Evolutionary conservation across 352 stramenopile species (phyloP).

Genomic region (Phytopythium cucurbitacearum): DNA sequence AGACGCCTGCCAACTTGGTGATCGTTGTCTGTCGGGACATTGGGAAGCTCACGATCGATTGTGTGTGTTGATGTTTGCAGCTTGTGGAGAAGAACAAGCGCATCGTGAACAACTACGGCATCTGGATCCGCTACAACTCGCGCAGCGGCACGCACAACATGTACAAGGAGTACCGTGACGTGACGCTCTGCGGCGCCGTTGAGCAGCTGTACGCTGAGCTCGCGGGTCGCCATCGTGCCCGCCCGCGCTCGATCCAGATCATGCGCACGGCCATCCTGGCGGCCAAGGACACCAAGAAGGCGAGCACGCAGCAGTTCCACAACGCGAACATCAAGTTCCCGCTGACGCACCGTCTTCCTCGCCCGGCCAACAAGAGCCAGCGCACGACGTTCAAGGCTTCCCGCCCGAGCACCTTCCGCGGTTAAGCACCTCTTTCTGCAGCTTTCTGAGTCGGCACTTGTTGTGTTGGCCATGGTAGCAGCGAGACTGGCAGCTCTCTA

Average conservation of each 20-base stretch:
- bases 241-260: slow-evolving; percentile 99
- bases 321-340: slow-evolving; percentile 98
- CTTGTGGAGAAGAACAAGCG: slow-evolving; percentile 97
- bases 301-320: slow-evolving; percentile 97
- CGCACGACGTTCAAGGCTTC: slow-evolving; percentile 95
- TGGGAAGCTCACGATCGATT: background rate
- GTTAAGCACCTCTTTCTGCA: slow-evolving; percentile 73
- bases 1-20: background rate
- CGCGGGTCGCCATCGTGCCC: slow-evolving; percentile 95
- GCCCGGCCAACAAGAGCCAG: slow-evolving; percentile 93
- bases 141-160: slow-evolving; percentile 99
- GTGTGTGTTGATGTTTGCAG: slow-evolving; percentile 29
- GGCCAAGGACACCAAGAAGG: slow-evolving; percentile 95
- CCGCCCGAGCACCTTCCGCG: slow-evolving; percentile 97
- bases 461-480: slow-evolving; percentile 3
- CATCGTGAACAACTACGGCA: slow-evolving; percentile 99
- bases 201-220: slow-evolving; percentile 99
- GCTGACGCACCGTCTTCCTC: slow-evolving; percentile 94
- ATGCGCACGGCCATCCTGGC: slow-evolving; percentile 97
- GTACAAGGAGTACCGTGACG: slow-evolving; percentile 99
- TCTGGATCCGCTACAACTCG: slow-evolving; percentile 99
- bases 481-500: background rate
- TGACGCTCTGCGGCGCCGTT: slow-evolving; percentile 96
- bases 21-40: background rate
- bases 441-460: background rate